Base-by-base conservation (phyloP, 2,329 filamentous ascomycete genomes). In the Monosporascus sp. region DNA sequence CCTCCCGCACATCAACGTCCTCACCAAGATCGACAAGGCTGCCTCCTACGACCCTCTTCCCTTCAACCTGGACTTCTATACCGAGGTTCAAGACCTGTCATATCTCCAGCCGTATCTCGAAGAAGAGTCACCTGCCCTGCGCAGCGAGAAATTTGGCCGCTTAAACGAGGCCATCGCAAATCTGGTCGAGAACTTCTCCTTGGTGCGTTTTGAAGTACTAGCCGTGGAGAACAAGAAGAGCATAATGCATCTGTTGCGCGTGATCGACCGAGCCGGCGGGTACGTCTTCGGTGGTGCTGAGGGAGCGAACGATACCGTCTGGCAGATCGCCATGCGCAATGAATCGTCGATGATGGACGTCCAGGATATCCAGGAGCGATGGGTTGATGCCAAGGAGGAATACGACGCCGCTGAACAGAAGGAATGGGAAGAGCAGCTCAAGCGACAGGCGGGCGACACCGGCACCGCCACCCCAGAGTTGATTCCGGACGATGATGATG, bases 11-110 rank as follows among this genome's bases (percentile, higher is more conserved):
- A 79, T 99, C 61, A 99, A 99, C 66, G 90, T 99, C 57, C 82
- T 99, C 26, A 97, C 92, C 54, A 99, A 99, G 74, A 96, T 99
- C 73, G 94, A 99, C 73, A 97, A 97, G 67, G 79, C 99, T 51
- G 78, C 86, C 37, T 84, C 87, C 50, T 97, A 96, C 66, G 87
- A 90, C 47, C 84, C 90, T 26, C 79, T 99, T 0, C 91, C 92
- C 0, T 97, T 99, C 77, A 96, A 96, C 64, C 85, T 99, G 55
- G 92, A 97, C 60, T 99, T 87, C 72, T 99, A 97, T 71, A 97
- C 94, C 56, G 93, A 99, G 70, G 93, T 97, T 7, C 92, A 99
- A 71, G 91, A 97, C 65, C 81, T 99, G 4, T 83, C 84, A 22
- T 91, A 96, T 61, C 79, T 99, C 14, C 81, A 94, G 1, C 91